Conservation (phyloP, 345 rosid species). For the Noccaea caerulescens region DNA sequence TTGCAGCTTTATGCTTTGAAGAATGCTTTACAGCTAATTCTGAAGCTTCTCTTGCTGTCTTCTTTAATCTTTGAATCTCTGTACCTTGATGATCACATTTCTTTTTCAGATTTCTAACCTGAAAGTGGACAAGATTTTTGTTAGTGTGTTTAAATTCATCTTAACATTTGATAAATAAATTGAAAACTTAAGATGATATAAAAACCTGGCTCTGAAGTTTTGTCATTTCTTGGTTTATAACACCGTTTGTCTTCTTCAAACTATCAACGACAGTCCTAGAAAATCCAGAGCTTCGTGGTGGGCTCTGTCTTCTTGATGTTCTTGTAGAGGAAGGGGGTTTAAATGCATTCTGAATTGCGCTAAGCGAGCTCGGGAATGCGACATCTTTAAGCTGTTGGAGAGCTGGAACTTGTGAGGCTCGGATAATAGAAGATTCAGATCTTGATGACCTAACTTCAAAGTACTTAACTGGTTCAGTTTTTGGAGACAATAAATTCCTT, state of each 20-base stretch:
- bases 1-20: constrained; percentile 61
- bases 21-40: constrained; percentile 54
- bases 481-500: constrained; percentile 60
- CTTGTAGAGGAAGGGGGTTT: constrained; percentile 54
- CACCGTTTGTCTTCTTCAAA: constrained; percentile 83
- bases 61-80: constrained; percentile 60
- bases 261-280: constrained; percentile 76
- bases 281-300: constrained; percentile 68
- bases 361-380: constrained; percentile 74
- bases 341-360: constrained; percentile 66
- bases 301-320: constrained; percentile 65
- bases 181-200: not conserved
- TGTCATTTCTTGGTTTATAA: constrained; percentile 72
- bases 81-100: constrained; percentile 67
- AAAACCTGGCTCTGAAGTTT: constrained; percentile 77
- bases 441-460: constrained; percentile 65
- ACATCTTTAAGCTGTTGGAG: constrained; percentile 67
- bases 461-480: constrained; percentile 73
- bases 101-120: constrained; percentile 67
- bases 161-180: not conserved
- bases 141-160: not conserved
- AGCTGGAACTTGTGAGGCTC: constrained; percentile 82
- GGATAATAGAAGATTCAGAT: constrained; percentile 57
- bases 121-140: constrained; percentile 30
- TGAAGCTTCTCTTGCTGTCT: constrained; percentile 56